Percentiles rank a stretch among this genome's conserved stretches.
Conservation (phyloP, 1,284 basidiomycete species). For the Coniferiporia sulphurascens region DNA sequence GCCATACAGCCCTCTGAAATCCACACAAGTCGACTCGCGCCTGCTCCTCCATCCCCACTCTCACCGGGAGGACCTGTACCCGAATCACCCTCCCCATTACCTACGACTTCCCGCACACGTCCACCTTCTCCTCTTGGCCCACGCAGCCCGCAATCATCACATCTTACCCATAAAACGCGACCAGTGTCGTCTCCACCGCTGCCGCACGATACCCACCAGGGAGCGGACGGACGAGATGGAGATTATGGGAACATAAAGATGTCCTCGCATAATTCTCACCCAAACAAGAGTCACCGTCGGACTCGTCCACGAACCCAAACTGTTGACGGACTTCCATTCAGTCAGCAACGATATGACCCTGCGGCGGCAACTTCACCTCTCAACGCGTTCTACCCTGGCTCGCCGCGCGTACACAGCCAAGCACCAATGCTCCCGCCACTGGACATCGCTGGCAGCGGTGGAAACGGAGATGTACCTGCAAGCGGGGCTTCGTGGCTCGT, state of each 20-base stretch:
- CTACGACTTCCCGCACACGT: constrained; percentile 5
- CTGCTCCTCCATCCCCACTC: constrained; percentile 7
- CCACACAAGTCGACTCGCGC: constrained; percentile 2
- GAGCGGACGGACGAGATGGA: not conserved
- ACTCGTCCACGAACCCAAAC: constrained; percentile 11
- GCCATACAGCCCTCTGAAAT: constrained; percentile 1
- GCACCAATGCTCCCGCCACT: constrained; percentile 4
- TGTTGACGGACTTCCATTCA: constrained; percentile 15
- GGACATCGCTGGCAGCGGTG: not conserved
- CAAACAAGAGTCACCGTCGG: not conserved
- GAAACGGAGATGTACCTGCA: constrained; percentile 13
- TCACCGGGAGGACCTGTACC: constrained; percentile 1
- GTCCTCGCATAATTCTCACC: not conserved
- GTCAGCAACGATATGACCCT: constrained; percentile 10
- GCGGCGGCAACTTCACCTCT: not conserved
- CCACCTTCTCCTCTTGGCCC: constrained; percentile 17
- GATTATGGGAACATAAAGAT: not conserved
- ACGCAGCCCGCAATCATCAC: constrained; percentile 10
- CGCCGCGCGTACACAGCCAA: not conserved
- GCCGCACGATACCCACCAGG: not conserved
- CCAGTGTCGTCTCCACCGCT: constrained; percentile 11
- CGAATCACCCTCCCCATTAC: constrained; percentile 2
- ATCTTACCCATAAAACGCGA: constrained; percentile 4
- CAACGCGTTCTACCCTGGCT: constrained; percentile 1
- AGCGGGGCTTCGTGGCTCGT: constrained; percentile 26